phyloP scores from a whole-genome alignment of 2,329 filamentous ascomycete species.

The Colletotrichum abscissum region DNA sequence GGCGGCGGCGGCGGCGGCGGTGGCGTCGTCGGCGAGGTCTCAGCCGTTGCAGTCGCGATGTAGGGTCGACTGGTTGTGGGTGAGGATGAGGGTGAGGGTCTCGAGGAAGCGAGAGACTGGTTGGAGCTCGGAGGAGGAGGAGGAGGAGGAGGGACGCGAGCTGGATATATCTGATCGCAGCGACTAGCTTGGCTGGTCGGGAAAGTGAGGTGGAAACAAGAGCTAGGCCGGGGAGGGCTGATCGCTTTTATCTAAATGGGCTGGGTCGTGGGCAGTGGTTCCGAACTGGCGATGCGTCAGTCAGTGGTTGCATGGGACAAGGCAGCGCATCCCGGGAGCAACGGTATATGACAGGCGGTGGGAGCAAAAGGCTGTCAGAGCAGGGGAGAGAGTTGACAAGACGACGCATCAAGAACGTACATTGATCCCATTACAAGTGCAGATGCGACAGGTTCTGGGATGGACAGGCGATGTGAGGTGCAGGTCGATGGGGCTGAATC shows the following conservation, averaged over 20 bases:
- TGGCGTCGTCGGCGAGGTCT: constrained; percentile 22
- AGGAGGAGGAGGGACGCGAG: background rate
- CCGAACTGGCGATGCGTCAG: constrained; percentile 30
- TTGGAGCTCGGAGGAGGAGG: constrained; percentile 18
- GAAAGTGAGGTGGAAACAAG: constrained; percentile 21
- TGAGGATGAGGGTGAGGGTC: background rate
- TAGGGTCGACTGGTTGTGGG: constrained; percentile 18
- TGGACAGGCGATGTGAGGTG: constrained; percentile 47
- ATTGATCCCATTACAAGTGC: constrained; percentile 37
- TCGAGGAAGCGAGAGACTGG: constrained; percentile 13
- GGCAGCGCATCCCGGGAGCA: constrained; percentile 27
- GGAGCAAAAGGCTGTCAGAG: constrained; percentile 10
- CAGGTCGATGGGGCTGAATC: constrained; percentile 61
- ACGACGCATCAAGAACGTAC: constrained; percentile 34
- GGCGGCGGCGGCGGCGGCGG: constrained; percentile 13
- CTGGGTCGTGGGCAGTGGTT: constrained; percentile 23
- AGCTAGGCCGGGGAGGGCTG: constrained; percentile 20
- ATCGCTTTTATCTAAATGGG: constrained; percentile 35
- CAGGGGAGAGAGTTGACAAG: constrained; percentile 23
- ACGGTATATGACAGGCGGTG: constrained; percentile 20
- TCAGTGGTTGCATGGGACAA: constrained; percentile 10
- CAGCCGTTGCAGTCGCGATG: constrained; percentile 19
- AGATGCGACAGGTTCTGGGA: constrained; percentile 38
- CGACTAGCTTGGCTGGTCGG: constrained; percentile 30
- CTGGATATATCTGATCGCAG: constrained; percentile 17